Conservation (phyloP, 495 filamentous ascomycete species). For the Aspergillus coremiiformis region DNA sequence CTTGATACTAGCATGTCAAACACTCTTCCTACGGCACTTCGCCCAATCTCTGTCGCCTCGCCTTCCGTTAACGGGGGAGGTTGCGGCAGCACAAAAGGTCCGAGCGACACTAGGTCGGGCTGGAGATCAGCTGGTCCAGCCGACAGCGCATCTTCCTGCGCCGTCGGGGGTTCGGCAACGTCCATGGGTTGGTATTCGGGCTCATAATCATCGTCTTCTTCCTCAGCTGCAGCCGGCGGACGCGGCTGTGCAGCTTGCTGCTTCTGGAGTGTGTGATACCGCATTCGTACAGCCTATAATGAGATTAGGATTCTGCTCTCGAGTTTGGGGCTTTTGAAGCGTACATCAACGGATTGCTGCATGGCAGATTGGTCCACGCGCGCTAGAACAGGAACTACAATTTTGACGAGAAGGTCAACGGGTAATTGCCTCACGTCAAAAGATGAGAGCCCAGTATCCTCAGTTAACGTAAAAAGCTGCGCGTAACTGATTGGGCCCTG, state of each 20-base stretch:
- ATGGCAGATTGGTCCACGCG: conserved; percentile 56
- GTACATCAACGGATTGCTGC: conserved; percentile 58
- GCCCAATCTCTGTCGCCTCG: conserved; percentile 58
- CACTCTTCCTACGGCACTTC: conserved; percentile 62
- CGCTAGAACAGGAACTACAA: conserved; percentile 63
- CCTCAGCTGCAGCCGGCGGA: conserved; percentile 45
- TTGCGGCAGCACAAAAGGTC: conserved; percentile 70
- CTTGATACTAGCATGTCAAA: conserved; percentile 67
- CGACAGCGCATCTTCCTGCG: conserved; percentile 60
- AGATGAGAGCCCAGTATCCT: conserved; percentile 58
- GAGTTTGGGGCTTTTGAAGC: conserved; percentile 1
- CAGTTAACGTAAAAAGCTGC: conserved; percentile 76
- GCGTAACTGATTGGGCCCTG: conserved; percentile 68
- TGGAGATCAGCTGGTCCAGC: conserved; percentile 45
- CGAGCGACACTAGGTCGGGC: conserved; percentile 50
- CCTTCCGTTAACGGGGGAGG: conserved; percentile 63
- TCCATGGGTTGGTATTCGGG: conserved; percentile 71
- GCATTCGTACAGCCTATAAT: conserved; percentile 38
- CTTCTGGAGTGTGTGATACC: conserved; percentile 39
- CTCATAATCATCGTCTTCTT: conserved; percentile 86
- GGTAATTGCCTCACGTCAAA: conserved; percentile 81
- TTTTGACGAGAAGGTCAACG: conserved; percentile 62
- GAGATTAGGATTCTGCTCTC: conserved; percentile 17
- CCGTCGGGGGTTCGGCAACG: conserved; percentile 62
- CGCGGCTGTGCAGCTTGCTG: conserved; percentile 33